A percentile compares a stretch with the other conserved stretches of the same genome.
Evolutionary conservation across 2,329 filamentous ascomycete species (phyloP).

Genomic region (Mariannaea sp.): DNA sequence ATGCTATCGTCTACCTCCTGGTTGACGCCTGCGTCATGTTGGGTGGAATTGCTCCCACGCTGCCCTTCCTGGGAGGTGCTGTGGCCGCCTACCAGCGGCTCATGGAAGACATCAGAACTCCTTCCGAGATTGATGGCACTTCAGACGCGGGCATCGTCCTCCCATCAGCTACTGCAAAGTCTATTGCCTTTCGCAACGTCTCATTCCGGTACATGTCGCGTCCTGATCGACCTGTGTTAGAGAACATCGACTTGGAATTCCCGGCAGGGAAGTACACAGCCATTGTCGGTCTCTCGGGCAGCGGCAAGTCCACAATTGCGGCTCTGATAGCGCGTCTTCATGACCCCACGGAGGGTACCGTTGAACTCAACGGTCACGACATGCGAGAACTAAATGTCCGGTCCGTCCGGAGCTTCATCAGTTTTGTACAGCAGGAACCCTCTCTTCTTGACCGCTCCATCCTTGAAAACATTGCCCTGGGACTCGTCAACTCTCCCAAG

Average conservation of each 20-base stretch:
- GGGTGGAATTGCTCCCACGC: constrained; percentile 64
- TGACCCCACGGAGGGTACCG: constrained; percentile 54
- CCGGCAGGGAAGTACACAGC: constrained; percentile 58
- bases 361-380: constrained; percentile 54
- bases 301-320: constrained; percentile 62
- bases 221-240: constrained; percentile 50
- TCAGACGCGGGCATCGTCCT: constrained; percentile 48
- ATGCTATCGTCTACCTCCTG: constrained; percentile 68
- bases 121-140: constrained; percentile 51
- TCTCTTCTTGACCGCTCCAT: constrained; percentile 53
- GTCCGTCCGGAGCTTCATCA: constrained; percentile 48
- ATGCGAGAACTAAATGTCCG: constrained; percentile 54
- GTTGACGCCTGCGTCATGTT: constrained; percentile 67
- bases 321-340: constrained; percentile 62
- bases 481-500: constrained; percentile 50
- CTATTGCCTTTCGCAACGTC: constrained; percentile 45
- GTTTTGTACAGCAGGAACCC: constrained; percentile 53
- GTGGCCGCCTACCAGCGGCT: constrained; percentile 63
- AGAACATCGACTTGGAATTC: constrained; percentile 44
- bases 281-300: constrained; percentile 62
- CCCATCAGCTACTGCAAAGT: constrained; percentile 49
- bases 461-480: constrained; percentile 57
- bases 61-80: constrained; percentile 64
- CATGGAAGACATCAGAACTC: constrained; percentile 59
- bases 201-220: constrained; percentile 52